These are phyloP conservation scores for Pythium brassicae DNA, from an alignment of 352 stramenopile species.

Conservation along the genomic window DNA sequence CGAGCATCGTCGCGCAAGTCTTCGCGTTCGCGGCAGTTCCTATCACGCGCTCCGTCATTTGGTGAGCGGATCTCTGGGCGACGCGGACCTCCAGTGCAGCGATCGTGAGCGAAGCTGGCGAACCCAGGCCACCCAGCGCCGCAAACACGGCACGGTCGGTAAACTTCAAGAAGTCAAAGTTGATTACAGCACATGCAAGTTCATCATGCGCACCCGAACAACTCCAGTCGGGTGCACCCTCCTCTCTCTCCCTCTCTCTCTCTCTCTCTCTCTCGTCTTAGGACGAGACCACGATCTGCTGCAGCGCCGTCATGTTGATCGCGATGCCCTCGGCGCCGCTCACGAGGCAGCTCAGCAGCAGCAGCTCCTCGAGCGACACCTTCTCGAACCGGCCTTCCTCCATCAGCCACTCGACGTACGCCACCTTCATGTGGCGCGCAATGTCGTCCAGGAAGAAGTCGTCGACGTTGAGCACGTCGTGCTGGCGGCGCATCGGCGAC, in stretches of 20 bases:
- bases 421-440: slow-evolving; percentile 30
- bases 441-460: slow-evolving; percentile 37
- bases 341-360: slow-evolving; percentile 48
- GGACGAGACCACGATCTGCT: slow-evolving; percentile 14
- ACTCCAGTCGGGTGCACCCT: no score
- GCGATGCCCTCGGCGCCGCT: slow-evolving; percentile 47
- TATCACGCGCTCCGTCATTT: no score
- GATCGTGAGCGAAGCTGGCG: no score
- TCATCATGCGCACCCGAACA: no score
- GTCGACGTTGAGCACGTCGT: slow-evolving; percentile 42
- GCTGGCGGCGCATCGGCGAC: slow-evolving; percentile 28
- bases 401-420: slow-evolving; percentile 49
- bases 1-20: slow-evolving; percentile 1
- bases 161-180: no score
- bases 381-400: slow-evolving; percentile 38
- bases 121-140: no score
- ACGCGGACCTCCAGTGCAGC: no score
- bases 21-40: slow-evolving; percentile 14
- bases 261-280: slow-evolving; percentile 1
- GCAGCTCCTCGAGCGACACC: slow-evolving; percentile 48
- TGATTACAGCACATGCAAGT: no score
- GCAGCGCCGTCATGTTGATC: slow-evolving; percentile 11
- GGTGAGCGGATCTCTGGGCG: no score
- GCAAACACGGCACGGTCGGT: no score
- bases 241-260: no score